Conservation (phyloP, 2,329 filamentous ascomycete genomes). For the Phialophora tarda region DNA sequence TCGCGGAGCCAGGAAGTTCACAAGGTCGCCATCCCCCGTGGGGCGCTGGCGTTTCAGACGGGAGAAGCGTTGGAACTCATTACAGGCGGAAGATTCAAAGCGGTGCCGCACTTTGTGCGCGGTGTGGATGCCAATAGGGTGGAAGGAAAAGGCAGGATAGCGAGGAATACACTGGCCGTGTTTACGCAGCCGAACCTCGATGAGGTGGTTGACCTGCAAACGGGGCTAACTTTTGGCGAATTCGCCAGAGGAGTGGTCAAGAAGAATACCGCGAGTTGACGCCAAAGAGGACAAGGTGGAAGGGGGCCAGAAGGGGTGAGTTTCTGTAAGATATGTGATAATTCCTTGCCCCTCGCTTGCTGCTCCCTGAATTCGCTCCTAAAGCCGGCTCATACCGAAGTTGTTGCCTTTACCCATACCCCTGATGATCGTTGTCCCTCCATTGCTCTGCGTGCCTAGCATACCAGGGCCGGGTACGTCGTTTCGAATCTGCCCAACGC, state of each 20-base stretch:
- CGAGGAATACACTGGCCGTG: conserved; percentile 88
- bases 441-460: neutral
- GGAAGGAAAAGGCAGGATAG: conserved; percentile 54
- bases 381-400: neutral
- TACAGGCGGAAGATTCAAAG: conserved; percentile 87
- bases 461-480: neutral
- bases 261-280: conserved; percentile 63
- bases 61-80: conserved; percentile 91
- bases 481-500: neutral
- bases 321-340: neutral
- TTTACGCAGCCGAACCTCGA: conserved; percentile 96
- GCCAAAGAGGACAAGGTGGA: neutral
- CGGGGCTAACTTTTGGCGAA: conserved; percentile 74
- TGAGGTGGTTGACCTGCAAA: conserved; percentile 68
- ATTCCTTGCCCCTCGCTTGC: neutral
- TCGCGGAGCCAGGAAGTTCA: conserved; percentile 79
- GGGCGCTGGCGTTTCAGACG: conserved; percentile 95
- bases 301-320: neutral
- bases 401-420: neutral
- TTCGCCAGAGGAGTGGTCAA: conserved; percentile 83
- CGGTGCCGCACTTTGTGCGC: conserved; percentile 93
- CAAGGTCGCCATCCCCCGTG: conserved; percentile 89
- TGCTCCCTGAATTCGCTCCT: neutral
- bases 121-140: conserved; percentile 66
- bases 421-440: neutral